Base-by-base conservation (phyloP, 352 stramenopile species). In the Phytophthora quininea region DNA sequence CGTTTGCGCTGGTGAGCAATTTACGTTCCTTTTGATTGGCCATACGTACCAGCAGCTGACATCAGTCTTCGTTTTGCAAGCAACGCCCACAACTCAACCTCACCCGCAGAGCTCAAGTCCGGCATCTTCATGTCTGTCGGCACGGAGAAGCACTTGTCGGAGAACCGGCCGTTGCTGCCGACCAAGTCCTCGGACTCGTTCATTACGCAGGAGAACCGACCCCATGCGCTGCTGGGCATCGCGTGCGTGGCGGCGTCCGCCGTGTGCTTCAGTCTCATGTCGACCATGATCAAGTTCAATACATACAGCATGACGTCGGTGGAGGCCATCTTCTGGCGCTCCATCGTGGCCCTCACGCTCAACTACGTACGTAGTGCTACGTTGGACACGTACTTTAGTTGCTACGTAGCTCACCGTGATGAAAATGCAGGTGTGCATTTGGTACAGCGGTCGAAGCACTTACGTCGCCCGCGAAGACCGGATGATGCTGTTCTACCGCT, bases 261-360 rank as follows among this genome's bases (percentile, higher is more conserved):
- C 30, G 77, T 95, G 45, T 92, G 83, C 69, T 95, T 95, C 64
- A 91, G 81, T 56, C 70, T 92, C 75, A 92, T 93, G 84, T 92
- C 87, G 14, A 92, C 81, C 14, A 73, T 92, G 50, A 52, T 92
- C 74, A 95, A 95, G 80, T 90, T 82, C 58, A 82, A 82, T 42
- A 90, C 82, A 43, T 89, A 76, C 73, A 79, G 64, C 38, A 91
- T 93, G 82, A 86, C 83, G n/a, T 88, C 87, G 7, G 84, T 93
- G 53, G 87, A 93, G 53, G 82, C 79, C 49, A 80, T 95, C 60
- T 91, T 95, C 68, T 95, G 84, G 86, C 82, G 84, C 38, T 91
- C 82, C 3, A 50, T 79, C 37, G 75, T 88, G 14, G 77, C 75
- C 24, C 74, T 88, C 37, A 0, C 58, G 5, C 75, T 90, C 51